Base-by-base conservation (phyloP, 257 asterid species). In the Linaria vulgaris region DNA sequence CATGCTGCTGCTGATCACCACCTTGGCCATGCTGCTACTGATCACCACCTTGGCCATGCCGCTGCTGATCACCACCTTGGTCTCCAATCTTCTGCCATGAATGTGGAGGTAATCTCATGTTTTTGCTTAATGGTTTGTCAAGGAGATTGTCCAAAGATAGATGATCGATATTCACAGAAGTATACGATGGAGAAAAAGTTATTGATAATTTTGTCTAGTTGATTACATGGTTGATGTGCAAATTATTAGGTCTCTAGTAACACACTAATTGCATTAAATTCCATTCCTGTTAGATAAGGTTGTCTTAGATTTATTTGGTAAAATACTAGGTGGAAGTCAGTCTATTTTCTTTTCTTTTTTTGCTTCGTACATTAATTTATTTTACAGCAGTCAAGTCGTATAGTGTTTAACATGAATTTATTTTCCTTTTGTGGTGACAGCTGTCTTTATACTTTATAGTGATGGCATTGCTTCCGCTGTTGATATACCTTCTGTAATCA, bases 1-100 rank as follows among this genome's bases (percentile, higher is more conserved):
- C n/a, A n/a, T n/a, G n/a, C 72, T 64, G 56, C 75, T 64, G 61
- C 74, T 51, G 97, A 91, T 74, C 84, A 70, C 61, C 76, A 74
- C 59, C 86, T 77, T 38, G 85, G 80, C 55, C 64, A n/a, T n/a
- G n/a, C n/a, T n/a, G n/a, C n/a, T n/a, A n/a, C n/a, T n/a, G n/a
- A n/a, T n/a, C n/a, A n/a, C n/a, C n/a, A n/a, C n/a, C n/a, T n/a
- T n/a, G n/a, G n/a, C n/a, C n/a, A n/a, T n/a, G n/a, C 72, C 66
- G 56, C 75, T 64, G 61, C 74, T 51, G 97, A 91, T 74, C 84
- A 70, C 61, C 76, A 74, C 59, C 86, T 77, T 38, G 85, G 80
- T 57, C 64, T 66, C 48, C 94, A 80, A 66, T 69, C 90, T 67
- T 48, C 91, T 66, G 21, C 76, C 6, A 45, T 74, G 24, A 78